Evolutionary conservation across 2,329 filamentous ascomycete species (phyloP), one percentile per base, ranked within the genome.

Genomic region (Curvularia hawaiiensis): DNA sequence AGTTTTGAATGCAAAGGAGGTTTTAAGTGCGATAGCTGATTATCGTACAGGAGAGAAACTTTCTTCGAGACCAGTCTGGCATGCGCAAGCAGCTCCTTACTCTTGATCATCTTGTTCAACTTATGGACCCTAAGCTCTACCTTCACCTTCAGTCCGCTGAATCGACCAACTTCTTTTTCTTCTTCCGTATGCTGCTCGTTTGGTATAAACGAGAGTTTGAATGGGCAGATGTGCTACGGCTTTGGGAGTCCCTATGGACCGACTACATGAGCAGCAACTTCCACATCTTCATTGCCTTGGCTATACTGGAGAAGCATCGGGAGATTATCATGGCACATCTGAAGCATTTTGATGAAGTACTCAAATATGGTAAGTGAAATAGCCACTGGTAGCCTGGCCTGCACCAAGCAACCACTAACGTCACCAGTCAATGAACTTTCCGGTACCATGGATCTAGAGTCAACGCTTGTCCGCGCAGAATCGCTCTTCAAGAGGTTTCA

Each of bases 111-210:
- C 88, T 99, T 0, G 92, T 98, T 12, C 92, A 96, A 73, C 91
- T 99, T 56, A 93, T 99, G 87, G 95, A 99, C 66, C 95, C 96
- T 0, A 90, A 92, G 73, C 86, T 99, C 8, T 98, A 97, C 77
- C 83, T 90, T 2, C 95, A 99, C 69, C 85, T 99, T 0, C 87
- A 96, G 75, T 88, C 85, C 16, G 91, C 93, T 20, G 96, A 99
- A 70, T 96, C 90, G 70, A 99, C 95, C 24, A 99, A 99, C 76
- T 99, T 99, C 78, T 99, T 99, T 79, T 99, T 99, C 82, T 98
- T 99, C 82, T 99, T 98, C 85, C 90, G 95, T 59, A 98, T 98
- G 95, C 83, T 99, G 33, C 83, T 99, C 1, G 95, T 99, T 10
- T 99, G 95, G 95, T 99, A 95, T 78, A 99, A 99, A 81, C 89